These are phyloP conservation scores for Penicillium simplicissimum DNA, from an alignment of 495 filamentous ascomycete species.

Conservation along the genomic window DNA sequence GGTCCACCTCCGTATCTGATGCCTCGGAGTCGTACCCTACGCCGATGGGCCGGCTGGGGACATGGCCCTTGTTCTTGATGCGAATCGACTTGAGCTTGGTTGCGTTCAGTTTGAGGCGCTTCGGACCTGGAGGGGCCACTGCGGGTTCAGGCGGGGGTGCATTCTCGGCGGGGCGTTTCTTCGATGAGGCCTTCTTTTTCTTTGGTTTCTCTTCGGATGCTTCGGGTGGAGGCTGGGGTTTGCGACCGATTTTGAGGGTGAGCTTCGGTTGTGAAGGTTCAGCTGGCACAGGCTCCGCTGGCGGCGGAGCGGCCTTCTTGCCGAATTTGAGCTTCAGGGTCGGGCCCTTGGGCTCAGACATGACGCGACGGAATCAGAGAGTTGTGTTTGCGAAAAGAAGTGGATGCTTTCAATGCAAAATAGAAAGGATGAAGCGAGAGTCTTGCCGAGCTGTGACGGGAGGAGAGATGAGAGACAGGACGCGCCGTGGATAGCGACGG, in stretches of 20 bases:
- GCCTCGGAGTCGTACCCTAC: slow-evolving; percentile 98
- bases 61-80: slow-evolving; percentile 61
- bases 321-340: slow-evolving; percentile 54
- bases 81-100: slow-evolving; percentile 51
- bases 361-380: slow-evolving; percentile 14
- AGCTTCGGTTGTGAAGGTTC: slow-evolving; percentile 45
- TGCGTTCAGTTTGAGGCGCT: slow-evolving; percentile 47
- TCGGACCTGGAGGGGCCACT: slow-evolving; percentile 34
- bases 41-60: slow-evolving; percentile 63
- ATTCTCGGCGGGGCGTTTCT: slow-evolving; percentile 45
- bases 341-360: slow-evolving; percentile 45
- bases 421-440: background rate
- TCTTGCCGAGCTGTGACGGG: background rate
- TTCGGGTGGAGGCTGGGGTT: slow-evolving; percentile 31
- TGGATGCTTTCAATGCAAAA: background rate
- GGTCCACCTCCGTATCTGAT: slow-evolving; percentile 84
- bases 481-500: background rate
- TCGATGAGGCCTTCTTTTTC: slow-evolving; percentile 51
- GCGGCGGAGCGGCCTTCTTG: slow-evolving; percentile 38
- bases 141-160: slow-evolving; percentile 29
- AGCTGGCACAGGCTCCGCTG: slow-evolving; percentile 26
- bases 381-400: background rate
- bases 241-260: slow-evolving; percentile 53
- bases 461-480: background rate
- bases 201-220: slow-evolving; percentile 30